These are phyloP conservation scores for Fonsecaea pedrosoi DNA, from an alignment of 2,329 filamentous ascomycete genomes.

Conservation along the genomic window DNA sequence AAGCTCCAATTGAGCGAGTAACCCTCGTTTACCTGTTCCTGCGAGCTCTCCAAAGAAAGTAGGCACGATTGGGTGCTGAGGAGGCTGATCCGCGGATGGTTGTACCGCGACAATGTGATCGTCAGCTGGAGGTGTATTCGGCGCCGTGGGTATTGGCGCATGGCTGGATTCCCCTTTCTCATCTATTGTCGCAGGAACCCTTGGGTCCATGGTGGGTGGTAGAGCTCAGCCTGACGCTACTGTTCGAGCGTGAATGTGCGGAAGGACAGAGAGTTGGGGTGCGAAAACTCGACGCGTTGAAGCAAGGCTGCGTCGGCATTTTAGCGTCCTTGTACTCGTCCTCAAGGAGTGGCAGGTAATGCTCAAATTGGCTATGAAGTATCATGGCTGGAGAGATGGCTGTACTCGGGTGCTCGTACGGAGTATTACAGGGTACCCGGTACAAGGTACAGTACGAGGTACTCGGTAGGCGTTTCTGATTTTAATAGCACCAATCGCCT, in stretches of 20 bases:
- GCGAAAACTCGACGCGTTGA: background rate
- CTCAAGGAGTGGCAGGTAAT: background rate
- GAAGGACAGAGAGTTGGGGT: background rate
- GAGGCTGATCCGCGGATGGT: background rate
- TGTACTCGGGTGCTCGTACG: background rate
- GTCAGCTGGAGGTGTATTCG: constrained; percentile 3
- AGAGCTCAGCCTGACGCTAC: background rate
- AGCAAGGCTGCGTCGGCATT: background rate
- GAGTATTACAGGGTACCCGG: too few species aligned
- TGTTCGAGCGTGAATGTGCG: background rate
- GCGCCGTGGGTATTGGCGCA: background rate
- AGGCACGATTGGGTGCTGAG: constrained; percentile 14
- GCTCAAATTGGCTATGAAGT: background rate
- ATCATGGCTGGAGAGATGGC: background rate
- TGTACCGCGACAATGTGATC: background rate
- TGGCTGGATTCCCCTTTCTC: constrained; percentile 10
- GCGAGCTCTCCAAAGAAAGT: constrained; percentile 18
- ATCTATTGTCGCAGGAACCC: constrained; percentile 1
- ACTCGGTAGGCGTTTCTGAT: background rate
- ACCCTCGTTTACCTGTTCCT: constrained; percentile 1
- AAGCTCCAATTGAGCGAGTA: background rate
- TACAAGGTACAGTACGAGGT: too few species aligned
- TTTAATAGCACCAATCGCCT: constrained; percentile 4
- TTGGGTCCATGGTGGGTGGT: background rate
- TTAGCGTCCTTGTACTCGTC: background rate